These are phyloP conservation scores for Endothia cerciana DNA, from an alignment of 2,329 filamentous ascomycete species.

Conservation along the genomic window DNA sequence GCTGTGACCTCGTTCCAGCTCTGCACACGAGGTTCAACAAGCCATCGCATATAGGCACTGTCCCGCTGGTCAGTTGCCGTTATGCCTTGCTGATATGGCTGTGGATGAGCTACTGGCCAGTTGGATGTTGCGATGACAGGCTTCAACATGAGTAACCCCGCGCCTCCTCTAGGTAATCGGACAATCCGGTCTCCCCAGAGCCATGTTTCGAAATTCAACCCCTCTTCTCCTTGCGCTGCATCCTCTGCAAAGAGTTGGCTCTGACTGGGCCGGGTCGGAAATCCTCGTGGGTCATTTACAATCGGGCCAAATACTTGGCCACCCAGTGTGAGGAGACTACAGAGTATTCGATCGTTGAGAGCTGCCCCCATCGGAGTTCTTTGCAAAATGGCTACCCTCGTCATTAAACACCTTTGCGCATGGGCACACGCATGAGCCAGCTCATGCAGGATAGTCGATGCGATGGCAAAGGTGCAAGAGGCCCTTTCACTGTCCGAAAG, in stretches of 20 bases:
- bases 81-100: not conserved
- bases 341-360: not conserved
- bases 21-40: not conserved
- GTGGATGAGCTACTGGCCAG: not conserved
- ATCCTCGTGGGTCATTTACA: not conserved
- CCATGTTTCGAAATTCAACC: constrained; percentile 1
- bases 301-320: not conserved
- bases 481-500: not conserved
- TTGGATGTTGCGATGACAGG: not conserved
- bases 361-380: not conserved
- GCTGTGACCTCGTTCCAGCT: constrained; percentile 9
- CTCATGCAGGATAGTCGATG: not conserved
- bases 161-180: too few species aligned
- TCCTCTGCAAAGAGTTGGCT: not conserved
- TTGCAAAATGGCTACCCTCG: not conserved
- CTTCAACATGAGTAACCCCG: not conserved
- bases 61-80: not conserved
- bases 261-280: not conserved
- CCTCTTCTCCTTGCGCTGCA: not conserved
- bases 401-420: not conserved
- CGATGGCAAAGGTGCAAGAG: not conserved
- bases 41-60: not conserved
- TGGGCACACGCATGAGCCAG: constrained; percentile 1
- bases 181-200: not conserved
- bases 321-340: not conserved